Base-by-base conservation (phyloP, 495 filamentous ascomycete species). In the Rusavskia elegans region DNA sequence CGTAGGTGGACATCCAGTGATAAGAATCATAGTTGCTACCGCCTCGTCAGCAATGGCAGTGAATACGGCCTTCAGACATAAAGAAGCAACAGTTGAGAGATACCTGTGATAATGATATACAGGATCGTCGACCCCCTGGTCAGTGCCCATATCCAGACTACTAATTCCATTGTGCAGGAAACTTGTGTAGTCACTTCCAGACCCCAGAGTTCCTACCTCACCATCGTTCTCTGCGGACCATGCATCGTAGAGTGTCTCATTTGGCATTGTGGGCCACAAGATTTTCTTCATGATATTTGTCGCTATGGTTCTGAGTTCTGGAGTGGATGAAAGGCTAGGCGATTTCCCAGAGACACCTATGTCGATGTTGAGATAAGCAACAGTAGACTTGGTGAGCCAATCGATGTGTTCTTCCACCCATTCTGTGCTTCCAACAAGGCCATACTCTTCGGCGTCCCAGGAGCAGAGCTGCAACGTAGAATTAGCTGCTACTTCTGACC, bases 341-440 rank as follows among this genome's bases (percentile, higher is more conserved):
- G 45, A 27, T 29, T 27, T 48, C 0, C 82, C 81, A 23, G 63
- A 51, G 5, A 79, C 70, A 25, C 76, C 81, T 20, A 83, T 76
- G 60, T 87, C 83, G 42, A 87, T 76, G 59, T 87, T 87, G 40
- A 87, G 55, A 56, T 87, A 87, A 1, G 82, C 83, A 17, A 87
- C 78, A 19, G 83, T 85, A 11, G 85, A 71, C 23, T 73, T 72
- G 14, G 73, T 77, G 9, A 97, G 73, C 88, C 89, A 95, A 1
- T 85, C 83, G 0, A 94, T 67, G 53, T 86, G 85, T 58, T 98
- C 92, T 59, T 83, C 77, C 2, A 84, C 83, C 83, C 83, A 86
- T 55, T 84, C 82, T 0, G 81, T 83, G n/a, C 75, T 79, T 2
- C 89, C 89, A 25, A 86, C 60, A 10, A 85, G 65, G 8, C 78